Evolutionary conservation across 1,284 basidiomycete species (phyloP).

Genomic region (Ustilago vetiveriae): DNA sequence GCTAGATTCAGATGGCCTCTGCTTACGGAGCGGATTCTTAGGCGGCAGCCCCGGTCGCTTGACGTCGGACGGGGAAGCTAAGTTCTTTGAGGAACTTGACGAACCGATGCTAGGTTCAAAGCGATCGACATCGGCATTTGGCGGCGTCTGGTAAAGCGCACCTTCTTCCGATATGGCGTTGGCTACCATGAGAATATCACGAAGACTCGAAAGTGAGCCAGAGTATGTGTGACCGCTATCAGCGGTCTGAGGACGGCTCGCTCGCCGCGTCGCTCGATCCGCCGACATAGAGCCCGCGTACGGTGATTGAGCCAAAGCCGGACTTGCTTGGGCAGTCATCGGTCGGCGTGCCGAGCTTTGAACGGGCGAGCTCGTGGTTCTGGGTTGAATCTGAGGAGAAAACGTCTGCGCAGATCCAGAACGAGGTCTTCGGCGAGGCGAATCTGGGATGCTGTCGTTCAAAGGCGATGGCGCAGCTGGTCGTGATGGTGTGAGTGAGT

Average conservation of each 20-base stretch:
- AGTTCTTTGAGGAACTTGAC: not conserved
- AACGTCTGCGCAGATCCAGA: conserved; percentile 19
- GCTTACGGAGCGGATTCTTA: conserved; percentile 45
- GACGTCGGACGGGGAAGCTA: conserved; percentile 6
- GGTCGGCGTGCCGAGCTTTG: conserved; percentile 15
- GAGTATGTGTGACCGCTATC: conserved; percentile 27
- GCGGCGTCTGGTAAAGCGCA: conserved; percentile 30
- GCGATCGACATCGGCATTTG: conserved; percentile 11
- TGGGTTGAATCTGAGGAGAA: conserved; percentile 37
- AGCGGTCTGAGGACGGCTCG: conserved; percentile 26
- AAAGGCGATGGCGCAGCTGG: conserved; percentile 2
- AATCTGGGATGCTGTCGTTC: not conserved
- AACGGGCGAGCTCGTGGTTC: conserved; percentile 38
- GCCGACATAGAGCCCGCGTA: not conserved
- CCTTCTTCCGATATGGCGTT: conserved; percentile 36
- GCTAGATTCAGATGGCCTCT: conserved; percentile 29
- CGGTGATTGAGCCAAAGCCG: conserved; percentile 6
- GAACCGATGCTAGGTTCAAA: conserved; percentile 5
- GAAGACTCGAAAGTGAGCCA: conserved; percentile 30
- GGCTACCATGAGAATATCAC: conserved; percentile 32
- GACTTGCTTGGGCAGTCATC: conserved; percentile 11
- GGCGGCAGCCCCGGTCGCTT: conserved; percentile 39
- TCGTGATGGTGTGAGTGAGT: not conserved
- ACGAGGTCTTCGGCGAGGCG: conserved; percentile 23
- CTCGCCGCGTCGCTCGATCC: conserved; percentile 6